Percentiles rank a stretch among this genome's conserved stretches.
These are phyloP conservation scores for Mayamaea pseudoterrestris DNA, from an alignment of 108 stramenopile genomes.

Conservation along the genomic window DNA sequence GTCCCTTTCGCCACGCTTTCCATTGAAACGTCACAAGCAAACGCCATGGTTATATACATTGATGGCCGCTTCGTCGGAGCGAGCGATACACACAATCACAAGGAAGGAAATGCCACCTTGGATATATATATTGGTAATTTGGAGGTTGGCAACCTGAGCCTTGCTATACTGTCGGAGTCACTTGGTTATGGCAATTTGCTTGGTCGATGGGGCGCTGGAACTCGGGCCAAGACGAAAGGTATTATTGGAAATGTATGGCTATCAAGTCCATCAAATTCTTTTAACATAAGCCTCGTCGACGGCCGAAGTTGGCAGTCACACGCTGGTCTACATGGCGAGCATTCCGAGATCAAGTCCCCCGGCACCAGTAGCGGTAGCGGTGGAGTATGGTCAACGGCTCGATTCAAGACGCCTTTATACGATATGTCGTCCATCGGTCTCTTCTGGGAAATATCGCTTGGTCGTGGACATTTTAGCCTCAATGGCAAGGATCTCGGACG, in stretches of 20 bases:
- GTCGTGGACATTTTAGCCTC: constrained; percentile 36
- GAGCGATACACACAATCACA: constrained; percentile 22
- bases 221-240: constrained; percentile 31
- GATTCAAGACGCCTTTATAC: constrained; percentile 27
- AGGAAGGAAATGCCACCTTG: constrained; percentile 22
- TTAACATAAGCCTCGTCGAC: not conserved
- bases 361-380: too few species aligned
- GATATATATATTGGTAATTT: constrained; percentile 8
- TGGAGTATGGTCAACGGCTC: constrained; percentile 17
- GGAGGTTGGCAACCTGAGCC: constrained; percentile 10
- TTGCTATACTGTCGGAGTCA: constrained; percentile 33
- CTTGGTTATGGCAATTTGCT: constrained; percentile 41
- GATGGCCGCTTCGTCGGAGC: constrained; percentile 25
- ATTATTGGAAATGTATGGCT: constrained; percentile 16
- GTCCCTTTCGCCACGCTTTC: constrained; percentile 10
- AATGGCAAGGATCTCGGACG: constrained; percentile 45
- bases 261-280: too few species aligned
- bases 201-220: constrained; percentile 32
- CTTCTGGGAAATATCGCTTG: constrained; percentile 20
- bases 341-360: too few species aligned
- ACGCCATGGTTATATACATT: constrained; percentile 26
- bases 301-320: constrained; percentile 20
- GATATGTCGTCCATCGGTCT: constrained; percentile 7
- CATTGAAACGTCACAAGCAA: constrained; percentile 26
- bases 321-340: constrained; percentile 21